These are phyloP conservation scores for Vitis hybrid DNA, from an alignment of 177 flowering plant species.

Conservation along the genomic window DNA sequence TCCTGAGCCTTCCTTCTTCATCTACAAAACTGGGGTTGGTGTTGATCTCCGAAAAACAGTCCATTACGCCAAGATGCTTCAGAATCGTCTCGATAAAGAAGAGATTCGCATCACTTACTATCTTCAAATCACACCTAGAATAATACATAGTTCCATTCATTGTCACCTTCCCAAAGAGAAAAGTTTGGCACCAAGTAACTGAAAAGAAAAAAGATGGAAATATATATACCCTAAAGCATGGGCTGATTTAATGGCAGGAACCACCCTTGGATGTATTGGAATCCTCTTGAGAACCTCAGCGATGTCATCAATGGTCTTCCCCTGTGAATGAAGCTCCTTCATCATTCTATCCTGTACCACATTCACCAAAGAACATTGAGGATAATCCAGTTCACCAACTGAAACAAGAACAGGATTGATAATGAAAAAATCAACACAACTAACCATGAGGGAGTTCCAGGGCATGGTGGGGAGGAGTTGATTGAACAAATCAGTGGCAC, in stretches of 20 bases:
- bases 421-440: not conserved
- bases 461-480: slow-evolving; percentile 26
- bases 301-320: slow-evolving; percentile 28
- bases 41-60: slow-evolving; percentile 32
- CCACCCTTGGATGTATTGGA: slow-evolving; percentile 30
- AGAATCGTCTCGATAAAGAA: slow-evolving; percentile 35
- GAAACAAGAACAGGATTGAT: too few relatives aligned
- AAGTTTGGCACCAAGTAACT: not conserved
- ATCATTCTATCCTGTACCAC: slow-evolving; percentile 29
- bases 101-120: slow-evolving; percentile 37
- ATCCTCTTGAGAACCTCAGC: slow-evolving; percentile 15
- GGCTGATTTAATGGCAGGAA: slow-evolving; percentile 35
- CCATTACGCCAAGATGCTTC: slow-evolving; percentile 17
- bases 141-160: too few relatives aligned
- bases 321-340: slow-evolving; percentile 31
- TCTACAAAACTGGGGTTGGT: slow-evolving; percentile 34
- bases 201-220: not conserved
- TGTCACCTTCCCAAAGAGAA: not conserved
- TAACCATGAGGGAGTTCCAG: slow-evolving; percentile 28
- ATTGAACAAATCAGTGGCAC: slow-evolving; percentile 19
- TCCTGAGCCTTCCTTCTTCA: slow-evolving; percentile 32
- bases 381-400: too few relatives aligned
- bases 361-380: too few relatives aligned
- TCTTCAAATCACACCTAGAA: slow-evolving; percentile 42
- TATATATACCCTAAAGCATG: slow-evolving; percentile 27